These are phyloP conservation scores for Xylaria sp. DNA, from an alignment of 2,329 filamentous ascomycete species.

Conservation along the genomic window DNA sequence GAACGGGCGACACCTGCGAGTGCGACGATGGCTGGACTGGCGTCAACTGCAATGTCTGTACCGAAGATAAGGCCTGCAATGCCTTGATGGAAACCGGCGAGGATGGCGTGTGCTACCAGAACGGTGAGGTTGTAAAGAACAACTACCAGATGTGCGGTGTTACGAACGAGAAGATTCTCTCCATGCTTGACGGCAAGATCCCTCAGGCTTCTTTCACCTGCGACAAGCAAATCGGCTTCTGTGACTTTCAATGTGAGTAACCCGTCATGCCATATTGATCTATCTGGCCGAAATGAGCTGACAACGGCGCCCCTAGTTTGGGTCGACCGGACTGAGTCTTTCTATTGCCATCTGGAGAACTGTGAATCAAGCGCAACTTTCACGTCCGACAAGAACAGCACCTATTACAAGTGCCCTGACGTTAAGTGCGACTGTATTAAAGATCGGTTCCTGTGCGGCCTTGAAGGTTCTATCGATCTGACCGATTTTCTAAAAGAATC, in stretches of 20 bases:
- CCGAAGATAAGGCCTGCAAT: conserved; percentile 83
- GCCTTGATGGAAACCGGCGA: conserved; percentile 84
- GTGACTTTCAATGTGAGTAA: conserved; percentile 90
- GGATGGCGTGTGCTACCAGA: conserved; percentile 90
- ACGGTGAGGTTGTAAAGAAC: conserved; percentile 88
- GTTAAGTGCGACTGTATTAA: conserved; percentile 89
- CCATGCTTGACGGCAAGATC: conserved; percentile 83
- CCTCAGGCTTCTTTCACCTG: conserved; percentile 97
- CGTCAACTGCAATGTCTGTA: conserved; percentile 98
- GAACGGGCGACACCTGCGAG: conserved; percentile 76
- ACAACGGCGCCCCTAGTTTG: conserved; percentile 70
- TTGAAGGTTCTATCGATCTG: conserved; percentile 90
- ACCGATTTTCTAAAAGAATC: conserved; percentile 84
- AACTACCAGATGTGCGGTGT: conserved; percentile 99
- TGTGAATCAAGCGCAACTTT: conserved; percentile 79
- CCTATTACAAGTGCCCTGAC: conserved; percentile 84
- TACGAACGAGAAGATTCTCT: conserved; percentile 92
- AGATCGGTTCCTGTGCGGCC: conserved; percentile 92
- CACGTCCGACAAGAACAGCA: conserved; percentile 77
- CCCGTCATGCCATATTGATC: not conserved
- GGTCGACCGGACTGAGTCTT: conserved; percentile 93
- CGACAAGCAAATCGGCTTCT: conserved; percentile 76
- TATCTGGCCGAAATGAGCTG: conserved; percentile 19
- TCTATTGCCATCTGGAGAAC: conserved; percentile 89
- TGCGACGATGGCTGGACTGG: conserved; percentile 95